These are phyloP conservation scores for Beauveria rudraprayagi DNA, from an alignment of 2,329 filamentous ascomycete species.

Conservation along the genomic window DNA sequence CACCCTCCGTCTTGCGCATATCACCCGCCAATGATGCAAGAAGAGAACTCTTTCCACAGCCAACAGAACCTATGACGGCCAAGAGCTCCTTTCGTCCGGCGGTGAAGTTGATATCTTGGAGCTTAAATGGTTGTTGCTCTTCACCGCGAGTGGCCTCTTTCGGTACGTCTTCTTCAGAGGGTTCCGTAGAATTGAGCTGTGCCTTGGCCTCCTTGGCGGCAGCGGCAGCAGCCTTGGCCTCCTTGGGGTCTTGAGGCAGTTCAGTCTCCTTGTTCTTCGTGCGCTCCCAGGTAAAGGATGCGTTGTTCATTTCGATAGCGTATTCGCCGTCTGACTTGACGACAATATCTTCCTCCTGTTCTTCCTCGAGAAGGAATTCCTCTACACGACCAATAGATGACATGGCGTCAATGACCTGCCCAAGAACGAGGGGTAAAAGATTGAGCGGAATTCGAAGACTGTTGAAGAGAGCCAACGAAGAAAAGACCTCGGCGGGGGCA, in stretches of 20 bases:
- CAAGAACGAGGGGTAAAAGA: slow-evolving; percentile 77
- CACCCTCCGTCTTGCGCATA: slow-evolving; percentile 75
- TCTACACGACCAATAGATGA: slow-evolving; percentile 79
- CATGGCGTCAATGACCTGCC: slow-evolving; percentile 83
- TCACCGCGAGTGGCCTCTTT: slow-evolving; percentile 44
- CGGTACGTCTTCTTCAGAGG: slow-evolving; percentile 16
- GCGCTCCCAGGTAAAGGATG: slow-evolving; percentile 82
- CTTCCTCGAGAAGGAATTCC: slow-evolving; percentile 80
- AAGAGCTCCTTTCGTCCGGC: slow-evolving; percentile 69
- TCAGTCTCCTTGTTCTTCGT: slow-evolving; percentile 23
- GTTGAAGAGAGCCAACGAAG: slow-evolving; percentile 90
- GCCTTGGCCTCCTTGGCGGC: slow-evolving; percentile 38
- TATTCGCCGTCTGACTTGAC: slow-evolving; percentile 49
- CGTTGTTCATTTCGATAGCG: slow-evolving; percentile 63
- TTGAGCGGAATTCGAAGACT: slow-evolving; percentile 84
- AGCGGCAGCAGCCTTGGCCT: slow-evolving; percentile 33
- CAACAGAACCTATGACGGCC: slow-evolving; percentile 82
- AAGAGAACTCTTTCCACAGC: slow-evolving; percentile 83
- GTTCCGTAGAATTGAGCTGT: slow-evolving; percentile 26
- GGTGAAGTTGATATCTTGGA: slow-evolving; percentile 58
- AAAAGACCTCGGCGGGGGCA: slow-evolving; percentile 74
- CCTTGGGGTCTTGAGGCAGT: slow-evolving; percentile 37
- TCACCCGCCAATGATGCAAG: slow-evolving; percentile 86
- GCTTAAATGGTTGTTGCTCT: slow-evolving; percentile 60
- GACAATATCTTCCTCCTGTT: slow-evolving; percentile 64